Evolutionary conservation across 1,284 basidiomycete species (phyloP).

Genomic region (Rhodotorula sp.): DNA sequence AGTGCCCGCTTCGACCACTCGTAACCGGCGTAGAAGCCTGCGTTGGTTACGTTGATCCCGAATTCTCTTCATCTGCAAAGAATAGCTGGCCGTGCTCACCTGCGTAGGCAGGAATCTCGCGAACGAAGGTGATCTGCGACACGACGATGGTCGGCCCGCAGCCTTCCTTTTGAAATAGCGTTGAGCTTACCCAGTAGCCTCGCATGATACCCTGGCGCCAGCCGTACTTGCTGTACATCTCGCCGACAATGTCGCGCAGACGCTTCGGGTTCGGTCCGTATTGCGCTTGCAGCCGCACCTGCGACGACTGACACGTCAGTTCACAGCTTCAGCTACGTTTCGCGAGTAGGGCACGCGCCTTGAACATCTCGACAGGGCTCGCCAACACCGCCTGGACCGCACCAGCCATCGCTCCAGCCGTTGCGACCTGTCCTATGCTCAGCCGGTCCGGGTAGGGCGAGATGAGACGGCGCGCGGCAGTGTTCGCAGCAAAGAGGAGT

Average conservation of each 20-base stretch:
- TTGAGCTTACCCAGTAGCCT: slow-evolving; percentile 80
- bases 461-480: slow-evolving; percentile 72
- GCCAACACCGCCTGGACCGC: slow-evolving; percentile 67
- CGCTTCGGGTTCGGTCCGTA: slow-evolving; percentile 65
- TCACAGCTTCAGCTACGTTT: fast-evolving
- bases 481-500: slow-evolving; percentile 87
- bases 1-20: slow-evolving; percentile 84
- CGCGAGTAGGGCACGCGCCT: slow-evolving; percentile 34
- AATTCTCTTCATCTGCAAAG: no score
- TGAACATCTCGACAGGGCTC: slow-evolving; percentile 64
- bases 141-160: not conserved
- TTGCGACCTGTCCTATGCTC: slow-evolving; percentile 71
- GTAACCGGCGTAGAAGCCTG: slow-evolving; percentile 68
- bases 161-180: no score
- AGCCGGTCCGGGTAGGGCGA: slow-evolving; percentile 71
- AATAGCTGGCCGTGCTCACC: slow-evolving; percentile 56
- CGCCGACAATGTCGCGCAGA: slow-evolving; percentile 65
- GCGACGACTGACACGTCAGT: slow-evolving; percentile 53
- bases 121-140: slow-evolving; percentile 75
- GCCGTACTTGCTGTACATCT: slow-evolving; percentile 83
- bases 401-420: slow-evolving; percentile 87
- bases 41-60: not conserved
- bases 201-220: slow-evolving; percentile 86
- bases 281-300: slow-evolving; percentile 96
- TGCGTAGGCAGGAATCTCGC: slow-evolving; percentile 94